Evolutionary conservation across 2,329 filamentous ascomycete species (phyloP).

Genomic region (Aspergillus pseudoviridinutans): DNA sequence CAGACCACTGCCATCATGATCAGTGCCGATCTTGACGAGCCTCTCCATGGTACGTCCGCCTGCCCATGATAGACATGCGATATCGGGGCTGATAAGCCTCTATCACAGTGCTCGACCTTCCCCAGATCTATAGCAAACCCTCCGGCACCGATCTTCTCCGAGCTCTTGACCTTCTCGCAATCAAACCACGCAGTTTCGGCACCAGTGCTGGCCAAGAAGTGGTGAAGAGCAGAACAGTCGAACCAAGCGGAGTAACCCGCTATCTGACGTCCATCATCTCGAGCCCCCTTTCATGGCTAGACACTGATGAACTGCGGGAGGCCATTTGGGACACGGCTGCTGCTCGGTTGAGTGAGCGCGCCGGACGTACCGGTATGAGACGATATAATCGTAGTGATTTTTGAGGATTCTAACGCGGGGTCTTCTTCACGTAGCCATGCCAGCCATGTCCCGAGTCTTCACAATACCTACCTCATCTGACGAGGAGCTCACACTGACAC

Average conservation of each 20-base stretch:
- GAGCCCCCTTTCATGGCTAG: slow-evolving; percentile 43
- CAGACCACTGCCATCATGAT: slow-evolving; percentile 26
- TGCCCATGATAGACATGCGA: slow-evolving; percentile 16
- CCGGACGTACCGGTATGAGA: slow-evolving; percentile 65
- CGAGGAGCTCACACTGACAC: slow-evolving; percentile 58
- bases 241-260: slow-evolving; percentile 38
- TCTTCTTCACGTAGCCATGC: slow-evolving; percentile 49
- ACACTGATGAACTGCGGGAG: slow-evolving; percentile 41
- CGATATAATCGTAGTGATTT: not conserved
- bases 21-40: slow-evolving; percentile 31
- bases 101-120: slow-evolving; percentile 64
- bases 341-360: slow-evolving; percentile 75
- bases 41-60: slow-evolving; percentile 34
- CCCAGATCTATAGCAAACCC: slow-evolving; percentile 78
- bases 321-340: slow-evolving; percentile 71
- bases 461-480: slow-evolving; percentile 47
- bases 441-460: slow-evolving; percentile 59
- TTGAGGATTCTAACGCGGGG: not conserved
- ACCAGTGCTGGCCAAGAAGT: slow-evolving; percentile 21
- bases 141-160: slow-evolving; percentile 59
- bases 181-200: slow-evolving; percentile 56
- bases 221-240: slow-evolving; percentile 29
- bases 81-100: slow-evolving; percentile 30
- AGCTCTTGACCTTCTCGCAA: slow-evolving; percentile 62
- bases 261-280: slow-evolving; percentile 48